Conservation (phyloP, 768 basidiomycete species). For the Rhodosporidiobolus odoratus region DNA sequence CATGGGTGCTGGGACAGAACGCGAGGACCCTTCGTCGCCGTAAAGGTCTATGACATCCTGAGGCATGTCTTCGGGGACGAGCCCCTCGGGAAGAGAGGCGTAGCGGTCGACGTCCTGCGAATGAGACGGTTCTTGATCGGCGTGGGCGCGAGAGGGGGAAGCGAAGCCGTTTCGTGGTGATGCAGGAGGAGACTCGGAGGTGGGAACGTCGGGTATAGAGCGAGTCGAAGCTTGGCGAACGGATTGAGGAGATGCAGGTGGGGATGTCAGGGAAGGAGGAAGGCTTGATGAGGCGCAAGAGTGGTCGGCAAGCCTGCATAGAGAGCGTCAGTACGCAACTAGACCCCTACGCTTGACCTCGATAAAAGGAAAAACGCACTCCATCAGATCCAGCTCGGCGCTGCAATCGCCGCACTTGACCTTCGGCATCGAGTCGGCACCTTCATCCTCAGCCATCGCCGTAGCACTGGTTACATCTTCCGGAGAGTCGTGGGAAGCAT, state of each 20-base stretch:
- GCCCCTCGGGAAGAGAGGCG: neutral
- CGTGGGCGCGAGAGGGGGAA: conserved; percentile 1
- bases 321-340: no score
- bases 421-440: neutral
- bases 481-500: no score
- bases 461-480: no score
- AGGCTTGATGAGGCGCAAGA: neutral
- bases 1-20: no score
- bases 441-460: neutral
- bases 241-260: neutral
- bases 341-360: fast-evolving
- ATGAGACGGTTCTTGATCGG: neutral
- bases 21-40: no score
- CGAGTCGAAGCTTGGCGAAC: neutral
- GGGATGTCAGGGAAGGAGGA: neutral
- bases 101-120: neutral
- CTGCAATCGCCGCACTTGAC: conserved; percentile 31
- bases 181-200: neutral
- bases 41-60: no score
- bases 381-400: conserved; percentile 14
- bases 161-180: neutral
- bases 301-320: conserved; percentile 26
- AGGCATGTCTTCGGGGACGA: neutral
- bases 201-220: neutral
- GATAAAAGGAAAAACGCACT: neutral